Conservation (phyloP, 1,139 yeast species). For the Debaryomyces nepalensis region DNA sequence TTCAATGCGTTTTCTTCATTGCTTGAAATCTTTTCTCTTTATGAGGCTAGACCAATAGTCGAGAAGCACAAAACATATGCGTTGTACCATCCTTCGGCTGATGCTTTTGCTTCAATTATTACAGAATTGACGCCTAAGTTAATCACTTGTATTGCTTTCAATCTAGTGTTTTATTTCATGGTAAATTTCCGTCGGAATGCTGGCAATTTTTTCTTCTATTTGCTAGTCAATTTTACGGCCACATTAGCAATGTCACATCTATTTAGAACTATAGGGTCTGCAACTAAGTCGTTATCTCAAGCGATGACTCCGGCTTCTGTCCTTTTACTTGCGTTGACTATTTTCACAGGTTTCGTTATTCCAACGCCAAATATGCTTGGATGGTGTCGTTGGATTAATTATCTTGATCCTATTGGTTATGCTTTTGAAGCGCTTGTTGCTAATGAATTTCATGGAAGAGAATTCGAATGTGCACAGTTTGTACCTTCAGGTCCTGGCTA, state of each 20-base stretch:
- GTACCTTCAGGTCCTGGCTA: slow-evolving; percentile 31
- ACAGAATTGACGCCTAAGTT: slow-evolving; percentile 63
- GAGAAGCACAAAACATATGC: slow-evolving; percentile 67
- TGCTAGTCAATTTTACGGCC: slow-evolving; percentile 55
- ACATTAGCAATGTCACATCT: slow-evolving; percentile 72
- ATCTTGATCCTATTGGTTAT: slow-evolving; percentile 71
- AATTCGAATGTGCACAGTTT: slow-evolving; percentile 41
- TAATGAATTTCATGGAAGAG: slow-evolving; percentile 57
- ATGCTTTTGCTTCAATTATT: slow-evolving; percentile 60
- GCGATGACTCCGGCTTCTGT: slow-evolving; percentile 78
- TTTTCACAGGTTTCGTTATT: slow-evolving; percentile 75
- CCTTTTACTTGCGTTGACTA: slow-evolving; percentile 60
- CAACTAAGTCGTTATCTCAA: slow-evolving; percentile 60
- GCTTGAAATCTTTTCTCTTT: slow-evolving; percentile 61
- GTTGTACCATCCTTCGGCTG: slow-evolving; percentile 70
- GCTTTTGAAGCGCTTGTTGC: slow-evolving; percentile 70
- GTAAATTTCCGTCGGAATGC: slow-evolving; percentile 66
- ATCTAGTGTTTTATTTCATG: slow-evolving; percentile 64
- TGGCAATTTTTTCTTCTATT: slow-evolving; percentile 72
- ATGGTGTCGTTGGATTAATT: slow-evolving; percentile 83
- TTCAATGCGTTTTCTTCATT: slow-evolving; percentile 61
- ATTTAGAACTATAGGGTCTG: slow-evolving; percentile 73
- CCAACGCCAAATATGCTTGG: slow-evolving; percentile 71
- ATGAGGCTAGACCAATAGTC: slow-evolving; percentile 61
- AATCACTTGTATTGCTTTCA: slow-evolving; percentile 41